Evolutionary conservation across 1,284 basidiomycete species (phyloP), one percentile per base, ranked within the genome.

Genomic region (Papiliotrema nemorosa): DNA sequence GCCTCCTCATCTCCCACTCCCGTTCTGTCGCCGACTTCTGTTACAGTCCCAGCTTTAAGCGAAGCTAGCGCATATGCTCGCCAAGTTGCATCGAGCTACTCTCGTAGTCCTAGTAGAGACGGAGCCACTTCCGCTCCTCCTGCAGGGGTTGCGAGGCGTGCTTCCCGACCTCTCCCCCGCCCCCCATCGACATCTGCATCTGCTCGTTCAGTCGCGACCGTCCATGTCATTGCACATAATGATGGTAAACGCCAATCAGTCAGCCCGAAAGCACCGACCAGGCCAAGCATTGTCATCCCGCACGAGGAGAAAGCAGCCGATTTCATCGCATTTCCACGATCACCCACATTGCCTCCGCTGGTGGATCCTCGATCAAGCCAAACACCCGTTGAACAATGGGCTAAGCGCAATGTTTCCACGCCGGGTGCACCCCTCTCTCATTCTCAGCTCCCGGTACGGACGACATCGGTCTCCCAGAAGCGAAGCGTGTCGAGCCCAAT

Each of bases 41-140:
- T 16, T 24, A 21, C 21, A 36, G 25, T 22, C 26, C 20, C 21
- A 20, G 27, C 35, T 20, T 7, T 58, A 12, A 46, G 54, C 14
- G 58, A 63, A 40, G 58, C 60, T 4, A 53, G 60, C 40, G 58
- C 55, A 18, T 62, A 62, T 33, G 57, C 57, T 1, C 51, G 35
- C 36, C 45, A 55, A 12, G 47, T 62, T 20, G 45, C 60, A 10
- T 44, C 47, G 4, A 51, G 42, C 4, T 20, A 16, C 16, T 14
- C 24, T 14, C n/a, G 4, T 16, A 13, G 7, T 13, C 38, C 38
- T 40, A 7, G 4, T 25, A 16, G 38, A 5, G 18, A 40, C 20
- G 38, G 38, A 18, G 38, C 38, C 3, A 27, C 26, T 3, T 44
- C 42, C 5, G 29, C 42, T 6, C 42, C 42, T 3, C 42, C 42